phyloP scores from a whole-genome alignment of 2,329 filamentous ascomycete genomes.

The Alternaria viburni region DNA sequence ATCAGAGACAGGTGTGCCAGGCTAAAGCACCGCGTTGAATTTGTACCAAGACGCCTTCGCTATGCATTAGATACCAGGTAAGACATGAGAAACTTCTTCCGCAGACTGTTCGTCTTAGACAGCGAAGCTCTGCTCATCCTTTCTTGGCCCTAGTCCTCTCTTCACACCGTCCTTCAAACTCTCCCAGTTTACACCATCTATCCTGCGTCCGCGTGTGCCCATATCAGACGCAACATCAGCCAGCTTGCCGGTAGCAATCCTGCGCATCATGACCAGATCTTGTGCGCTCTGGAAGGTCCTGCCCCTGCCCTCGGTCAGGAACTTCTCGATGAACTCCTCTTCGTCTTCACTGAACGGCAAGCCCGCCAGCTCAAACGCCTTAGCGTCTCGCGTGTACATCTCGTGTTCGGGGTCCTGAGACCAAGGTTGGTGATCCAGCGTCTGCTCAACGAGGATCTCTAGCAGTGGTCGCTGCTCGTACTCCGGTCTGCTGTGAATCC shows the following conservation, averaged over 20 bases:
- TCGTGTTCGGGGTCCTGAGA: slow-evolving; percentile 10
- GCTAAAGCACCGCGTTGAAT: neutral
- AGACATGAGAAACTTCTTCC: neutral
- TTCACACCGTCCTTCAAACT: slow-evolving; percentile 45
- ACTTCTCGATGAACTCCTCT: slow-evolving; percentile 76
- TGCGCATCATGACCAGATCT: slow-evolving; percentile 77
- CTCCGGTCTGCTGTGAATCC: slow-evolving; percentile 70
- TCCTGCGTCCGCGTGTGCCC: slow-evolving; percentile 50
- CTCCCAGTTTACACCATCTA: slow-evolving; percentile 62
- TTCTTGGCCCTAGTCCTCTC: slow-evolving; percentile 45
- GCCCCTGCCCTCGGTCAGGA: slow-evolving; percentile 69
- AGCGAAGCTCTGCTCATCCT: slow-evolving; percentile 27
- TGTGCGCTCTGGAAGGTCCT: slow-evolving; percentile 68
- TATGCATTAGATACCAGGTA: neutral
- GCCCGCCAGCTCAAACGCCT: slow-evolving; percentile 72
- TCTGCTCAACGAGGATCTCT: slow-evolving; percentile 63
- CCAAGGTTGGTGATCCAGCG: slow-evolving; percentile 28
- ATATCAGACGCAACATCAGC: slow-evolving; percentile 49
- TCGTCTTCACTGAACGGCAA: slow-evolving; percentile 74
- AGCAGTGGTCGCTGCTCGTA: slow-evolving; percentile 69
- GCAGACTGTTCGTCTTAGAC: slow-evolving; percentile 7
- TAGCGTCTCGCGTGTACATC: slow-evolving; percentile 54
- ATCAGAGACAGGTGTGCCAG: neutral
- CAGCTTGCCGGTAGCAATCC: slow-evolving; percentile 70
- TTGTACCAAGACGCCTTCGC: neutral